These are phyloP conservation scores for Blastocystis sp. DNA, from an alignment of 352 stramenopile genomes.

Conservation along the genomic window DNA sequence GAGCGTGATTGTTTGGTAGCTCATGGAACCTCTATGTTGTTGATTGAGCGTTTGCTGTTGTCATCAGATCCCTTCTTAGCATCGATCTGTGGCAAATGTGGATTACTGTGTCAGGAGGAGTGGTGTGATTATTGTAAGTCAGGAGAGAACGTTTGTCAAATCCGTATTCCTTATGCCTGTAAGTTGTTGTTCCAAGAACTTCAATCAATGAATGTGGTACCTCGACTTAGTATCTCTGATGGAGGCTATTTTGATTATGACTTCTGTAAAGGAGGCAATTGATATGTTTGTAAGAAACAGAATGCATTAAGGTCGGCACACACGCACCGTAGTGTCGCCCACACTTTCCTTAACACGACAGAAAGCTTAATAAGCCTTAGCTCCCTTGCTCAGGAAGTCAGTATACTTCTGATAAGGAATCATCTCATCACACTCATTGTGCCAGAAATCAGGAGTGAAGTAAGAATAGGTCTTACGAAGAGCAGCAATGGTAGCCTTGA, in stretches of 20 bases:
- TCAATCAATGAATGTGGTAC: slow-evolving; percentile 98
- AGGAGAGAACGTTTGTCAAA: slow-evolving; percentile 90
- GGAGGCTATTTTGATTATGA: slow-evolving; percentile 63
- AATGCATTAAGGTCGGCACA: slow-evolving; percentile 58
- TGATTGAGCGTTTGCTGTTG: slow-evolving; percentile 99
- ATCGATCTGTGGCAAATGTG: slow-evolving; percentile 78
- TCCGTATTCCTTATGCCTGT: slow-evolving; percentile 95
- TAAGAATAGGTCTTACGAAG: slow-evolving; percentile 94
- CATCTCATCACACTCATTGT: slow-evolving; percentile 81
- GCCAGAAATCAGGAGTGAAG: slow-evolving; percentile 95
- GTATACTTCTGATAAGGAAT: slow-evolving; percentile 97
- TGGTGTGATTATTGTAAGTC: slow-evolving; percentile 97
- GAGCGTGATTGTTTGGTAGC: slow-evolving; percentile 98
- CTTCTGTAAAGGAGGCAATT: slow-evolving; percentile 33
- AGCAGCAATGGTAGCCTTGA: slow-evolving; percentile 97
- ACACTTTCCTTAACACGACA: slow-evolving; percentile 32
- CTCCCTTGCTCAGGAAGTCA: slow-evolving; percentile 90
- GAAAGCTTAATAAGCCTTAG: background rate
- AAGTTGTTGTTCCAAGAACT: slow-evolving; percentile 97
- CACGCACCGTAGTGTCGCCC: slow-evolving; percentile 59
- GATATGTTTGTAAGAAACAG: slow-evolving; percentile 34
- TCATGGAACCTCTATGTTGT: slow-evolving; percentile 94
- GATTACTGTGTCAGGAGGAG: slow-evolving; percentile 70
- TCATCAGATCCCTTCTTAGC: slow-evolving; percentile 96
- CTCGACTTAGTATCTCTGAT: slow-evolving; percentile 88